Conservation (phyloP, 805 yeast genomes). For the Ogataea trehaloabstinens region DNA sequence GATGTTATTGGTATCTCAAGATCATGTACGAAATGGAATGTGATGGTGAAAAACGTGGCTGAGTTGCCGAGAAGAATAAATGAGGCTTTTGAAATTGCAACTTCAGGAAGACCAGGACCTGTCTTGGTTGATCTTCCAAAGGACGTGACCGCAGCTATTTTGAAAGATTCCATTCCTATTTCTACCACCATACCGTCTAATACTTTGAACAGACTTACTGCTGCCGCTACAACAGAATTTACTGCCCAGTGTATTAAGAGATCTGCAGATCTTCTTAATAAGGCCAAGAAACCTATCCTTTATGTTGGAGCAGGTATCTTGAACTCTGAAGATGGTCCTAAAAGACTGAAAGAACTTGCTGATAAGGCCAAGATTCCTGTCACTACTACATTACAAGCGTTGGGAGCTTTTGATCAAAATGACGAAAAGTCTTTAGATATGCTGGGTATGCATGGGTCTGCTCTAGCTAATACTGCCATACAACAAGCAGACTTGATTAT, state of each 20-base stretch:
- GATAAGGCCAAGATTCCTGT: conserved; percentile 94
- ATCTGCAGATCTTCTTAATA: conserved; percentile 75
- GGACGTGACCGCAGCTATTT: conserved; percentile 92
- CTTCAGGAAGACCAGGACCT: conserved; percentile 96
- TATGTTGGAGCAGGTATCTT: conserved; percentile 92
- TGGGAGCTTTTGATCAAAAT: conserved; percentile 91
- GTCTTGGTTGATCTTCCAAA: conserved; percentile 96
- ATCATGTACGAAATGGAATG: conserved; percentile 98
- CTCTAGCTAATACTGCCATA: conserved; percentile 90
- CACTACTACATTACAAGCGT: conserved; percentile 90
- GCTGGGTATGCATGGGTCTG: conserved; percentile 98
- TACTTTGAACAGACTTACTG: conserved; percentile 68
- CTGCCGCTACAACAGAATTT: conserved; percentile 68
- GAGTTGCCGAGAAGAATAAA: conserved; percentile 94
- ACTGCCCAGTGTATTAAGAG: conserved; percentile 70
- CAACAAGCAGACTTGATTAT: conserved; percentile 91
- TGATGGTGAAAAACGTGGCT: conserved; percentile 92
- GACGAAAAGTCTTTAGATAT: conserved; percentile 90
- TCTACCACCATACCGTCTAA: conserved; percentile 72
- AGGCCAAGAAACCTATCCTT: conserved; percentile 82
- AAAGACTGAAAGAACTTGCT: conserved; percentile 73
- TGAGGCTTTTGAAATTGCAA: conserved; percentile 97
- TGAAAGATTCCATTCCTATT: conserved; percentile 82
- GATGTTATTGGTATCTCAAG: conserved; percentile 96
- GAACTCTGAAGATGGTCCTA: conserved; percentile 77